Evolutionary conservation across 1,284 basidiomycete species (phyloP), one percentile per base, ranked within the genome.

Genomic region (Ustilago shanxiensis): DNA sequence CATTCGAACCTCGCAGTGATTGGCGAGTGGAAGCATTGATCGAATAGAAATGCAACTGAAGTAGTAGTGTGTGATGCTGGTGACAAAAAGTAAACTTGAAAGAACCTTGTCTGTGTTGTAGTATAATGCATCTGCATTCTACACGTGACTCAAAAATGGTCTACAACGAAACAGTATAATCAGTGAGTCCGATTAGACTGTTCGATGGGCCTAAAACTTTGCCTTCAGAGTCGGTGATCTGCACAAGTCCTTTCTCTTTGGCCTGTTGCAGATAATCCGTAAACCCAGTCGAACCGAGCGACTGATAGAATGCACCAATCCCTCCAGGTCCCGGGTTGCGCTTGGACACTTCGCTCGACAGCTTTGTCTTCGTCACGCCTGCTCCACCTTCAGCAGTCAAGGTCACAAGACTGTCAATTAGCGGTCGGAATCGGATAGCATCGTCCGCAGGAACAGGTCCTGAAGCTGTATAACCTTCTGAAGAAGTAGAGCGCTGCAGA

Each of bases 221-320:
- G 4, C 60, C 60, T 4, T 71, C 52, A 3, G 41, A 16, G 54
- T 75, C 74, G 13, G 52, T 56, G 20, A 72, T 50, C 11, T 54
- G 44, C 55, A 77, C 66, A 20, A 77, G 29, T 2, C 69, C 62
- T 20, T 66, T 65, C 39, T 72, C 66, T 26, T 62, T 66, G 1
- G 74, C 74, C 58, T 77, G 74, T 24, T 61, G 57, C 6, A 77
- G 51, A 24, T 72, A 72, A 45, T 77, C 74, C 20, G 70, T 66
- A 35, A 77, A 77, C 1, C 74, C 74, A 7, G 69, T 77, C 16
- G 63, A 63, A 31, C 74, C 70, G 4, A 77, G 63, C 53, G 66
- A 66, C 33, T 77, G 74, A 58, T 72, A 77, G 28, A 72, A 72
- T 3, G 66, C 74, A 29, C 74, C 74, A 22, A 72, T 45, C 6